These are phyloP conservation scores for Picea sitchensis DNA, from an alignment of 75 land plant species.

Conservation along the genomic window DNA sequence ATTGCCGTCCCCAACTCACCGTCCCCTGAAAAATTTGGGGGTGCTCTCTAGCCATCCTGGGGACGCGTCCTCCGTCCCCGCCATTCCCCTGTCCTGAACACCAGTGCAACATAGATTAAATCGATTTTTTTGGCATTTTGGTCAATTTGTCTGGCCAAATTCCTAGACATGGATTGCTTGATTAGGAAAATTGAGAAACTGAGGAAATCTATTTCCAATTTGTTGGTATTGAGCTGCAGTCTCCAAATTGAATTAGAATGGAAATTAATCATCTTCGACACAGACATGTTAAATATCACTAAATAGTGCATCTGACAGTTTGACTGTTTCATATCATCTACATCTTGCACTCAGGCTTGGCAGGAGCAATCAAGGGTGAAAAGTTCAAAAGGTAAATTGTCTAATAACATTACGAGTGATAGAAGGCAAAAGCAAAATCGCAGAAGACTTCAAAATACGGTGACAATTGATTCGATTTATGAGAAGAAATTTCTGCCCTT, in stretches of 20 bases:
- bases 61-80: no score
- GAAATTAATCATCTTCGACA: neutral
- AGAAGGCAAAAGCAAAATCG: constrained; percentile 42
- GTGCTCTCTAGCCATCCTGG: no score
- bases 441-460: constrained; percentile 53
- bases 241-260: neutral
- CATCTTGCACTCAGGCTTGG: constrained; percentile 55
- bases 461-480: constrained; percentile 70
- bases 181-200: neutral
- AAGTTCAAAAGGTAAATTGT: constrained; percentile 31
- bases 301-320: neutral
- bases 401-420: constrained; percentile 18
- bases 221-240: neutral
- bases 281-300: neutral
- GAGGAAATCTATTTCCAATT: neutral
- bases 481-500: constrained; percentile 77
- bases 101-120: no score
- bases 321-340: neutral
- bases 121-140: no score
- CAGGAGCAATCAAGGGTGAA: constrained; percentile 42
- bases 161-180: neutral
- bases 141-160: neutral
- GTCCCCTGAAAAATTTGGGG: no score
- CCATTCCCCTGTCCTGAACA: no score
- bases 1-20: no score